Conservation (phyloP, 192 early-diverging fungal genomes). For the Backusella tarrabulga region DNA sequence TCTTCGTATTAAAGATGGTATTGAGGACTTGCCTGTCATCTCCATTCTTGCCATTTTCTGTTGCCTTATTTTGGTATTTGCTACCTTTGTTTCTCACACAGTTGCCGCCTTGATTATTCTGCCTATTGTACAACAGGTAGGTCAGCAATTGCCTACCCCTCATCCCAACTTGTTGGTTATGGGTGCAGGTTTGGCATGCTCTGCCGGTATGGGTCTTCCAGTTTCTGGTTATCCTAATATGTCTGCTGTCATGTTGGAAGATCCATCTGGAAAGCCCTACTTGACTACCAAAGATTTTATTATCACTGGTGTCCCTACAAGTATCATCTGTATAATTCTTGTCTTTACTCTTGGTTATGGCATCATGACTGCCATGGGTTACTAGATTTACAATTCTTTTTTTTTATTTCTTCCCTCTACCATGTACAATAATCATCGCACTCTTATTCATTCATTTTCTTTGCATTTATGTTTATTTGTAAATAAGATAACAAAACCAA, state of each 20-base stretch:
- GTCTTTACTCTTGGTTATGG: constrained; percentile 62
- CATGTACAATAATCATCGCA: background rate
- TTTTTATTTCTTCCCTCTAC: background rate
- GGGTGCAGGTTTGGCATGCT: constrained; percentile 56
- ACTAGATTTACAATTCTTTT: constrained; percentile 6
- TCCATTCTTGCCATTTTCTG: constrained; percentile 58
- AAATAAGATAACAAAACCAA: background rate
- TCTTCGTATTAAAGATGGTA: constrained; percentile 48
- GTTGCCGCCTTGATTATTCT: constrained; percentile 78
- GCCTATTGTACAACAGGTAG: constrained; percentile 71
- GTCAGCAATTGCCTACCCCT: constrained; percentile 59
- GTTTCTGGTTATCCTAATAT: constrained; percentile 82
- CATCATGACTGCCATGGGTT: constrained; percentile 49
- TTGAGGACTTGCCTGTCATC: constrained; percentile 49
- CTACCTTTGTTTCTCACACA: constrained; percentile 77
- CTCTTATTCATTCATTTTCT: background rate
- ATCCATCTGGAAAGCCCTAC: constrained; percentile 63
- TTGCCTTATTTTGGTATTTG: constrained; percentile 61
- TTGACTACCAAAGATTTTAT: constrained; percentile 66
- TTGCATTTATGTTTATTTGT: background rate
- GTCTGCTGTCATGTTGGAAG: constrained; percentile 69
- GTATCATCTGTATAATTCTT: constrained; percentile 51
- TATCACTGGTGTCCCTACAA: constrained; percentile 56
- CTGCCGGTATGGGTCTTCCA: constrained; percentile 48
- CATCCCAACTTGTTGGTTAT: constrained; percentile 70